phyloP scores from a whole-genome alignment of 495 filamentous ascomycete species.

The Clohesyomyces aquaticus region DNA sequence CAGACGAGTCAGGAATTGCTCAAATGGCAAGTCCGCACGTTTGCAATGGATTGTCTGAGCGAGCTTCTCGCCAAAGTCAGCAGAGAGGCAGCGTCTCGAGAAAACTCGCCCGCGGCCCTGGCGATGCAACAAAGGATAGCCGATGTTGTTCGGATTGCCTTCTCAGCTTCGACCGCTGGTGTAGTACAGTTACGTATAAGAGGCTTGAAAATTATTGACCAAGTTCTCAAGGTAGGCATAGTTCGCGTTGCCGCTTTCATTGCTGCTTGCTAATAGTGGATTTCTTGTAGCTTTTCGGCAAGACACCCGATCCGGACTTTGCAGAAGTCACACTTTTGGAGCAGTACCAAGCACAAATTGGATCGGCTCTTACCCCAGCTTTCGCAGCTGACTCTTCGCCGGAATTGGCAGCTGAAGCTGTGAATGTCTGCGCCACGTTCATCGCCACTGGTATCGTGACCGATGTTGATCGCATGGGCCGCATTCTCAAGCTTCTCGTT shows the following conservation, averaged over 20 bases:
- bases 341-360: slow-evolving; percentile 98
- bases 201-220: slow-evolving; percentile 90
- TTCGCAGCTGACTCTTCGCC: slow-evolving; percentile 96
- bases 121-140: slow-evolving; percentile 82
- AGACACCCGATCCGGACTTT: slow-evolving; percentile 93
- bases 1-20: slow-evolving; percentile 80
- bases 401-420: slow-evolving; percentile 89
- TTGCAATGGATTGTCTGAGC: slow-evolving; percentile 88
- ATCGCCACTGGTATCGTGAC: slow-evolving; percentile 97
- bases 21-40: slow-evolving; percentile 94
- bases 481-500: slow-evolving; percentile 91
- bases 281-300: slow-evolving; percentile 78
- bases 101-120: slow-evolving; percentile 70
- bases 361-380: slow-evolving; percentile 92
- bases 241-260: not conserved
- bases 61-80: slow-evolving; percentile 76
- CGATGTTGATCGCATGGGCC: slow-evolving; percentile 95
- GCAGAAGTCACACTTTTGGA: slow-evolving; percentile 92
- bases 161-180: slow-evolving; percentile 92
- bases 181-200: slow-evolving; percentile 87
- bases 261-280: slow-evolving; percentile 17
- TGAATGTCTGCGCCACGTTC: slow-evolving; percentile 97
- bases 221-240: slow-evolving; percentile 69
- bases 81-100: slow-evolving; percentile 69
- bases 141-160: slow-evolving; percentile 95